These are phyloP conservation scores for Aspergillus funiculosus DNA, from an alignment of 495 filamentous ascomycete genomes.

Conservation along the genomic window DNA sequence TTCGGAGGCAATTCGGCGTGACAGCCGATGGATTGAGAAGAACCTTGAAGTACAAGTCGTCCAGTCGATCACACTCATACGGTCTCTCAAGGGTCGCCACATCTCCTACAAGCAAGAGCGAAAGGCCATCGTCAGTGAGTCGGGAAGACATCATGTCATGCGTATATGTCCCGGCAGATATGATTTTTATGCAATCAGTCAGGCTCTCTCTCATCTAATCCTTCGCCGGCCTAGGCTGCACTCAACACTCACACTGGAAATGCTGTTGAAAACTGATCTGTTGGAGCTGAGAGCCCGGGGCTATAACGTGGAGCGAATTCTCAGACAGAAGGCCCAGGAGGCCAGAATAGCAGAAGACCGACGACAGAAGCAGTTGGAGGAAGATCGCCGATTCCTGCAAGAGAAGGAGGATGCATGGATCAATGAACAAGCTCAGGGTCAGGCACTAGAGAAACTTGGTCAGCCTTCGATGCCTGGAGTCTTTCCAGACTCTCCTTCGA, in stretches of 20 bases:
- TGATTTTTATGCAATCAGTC: constrained; percentile 85
- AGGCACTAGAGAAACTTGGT: constrained; percentile 22
- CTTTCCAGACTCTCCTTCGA: constrained; percentile 58
- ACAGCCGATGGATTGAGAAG: constrained; percentile 82
- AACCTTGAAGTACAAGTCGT: constrained; percentile 75
- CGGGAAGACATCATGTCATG: constrained; percentile 42
- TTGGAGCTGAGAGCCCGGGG: constrained; percentile 71
- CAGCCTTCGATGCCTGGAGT: constrained; percentile 57
- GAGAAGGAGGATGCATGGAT: constrained; percentile 56
- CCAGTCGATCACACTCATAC: constrained; percentile 63
- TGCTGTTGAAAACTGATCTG: constrained; percentile 76
- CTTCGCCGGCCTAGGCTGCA: constrained; percentile 79
- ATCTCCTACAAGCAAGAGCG: constrained; percentile 62
- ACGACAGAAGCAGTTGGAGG: constrained; percentile 68
- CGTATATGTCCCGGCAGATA: constrained; percentile 57
- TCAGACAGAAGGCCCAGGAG: constrained; percentile 77
- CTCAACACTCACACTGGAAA: constrained; percentile 79
- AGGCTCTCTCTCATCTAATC: constrained; percentile 71
- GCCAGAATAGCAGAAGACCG: constrained; percentile 78
- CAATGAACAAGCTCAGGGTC: constrained; percentile 31
- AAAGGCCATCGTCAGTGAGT: constrained; percentile 59
- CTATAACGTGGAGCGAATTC: constrained; percentile 90
- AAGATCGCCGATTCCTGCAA: constrained; percentile 59
- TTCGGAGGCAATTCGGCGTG: constrained; percentile 66
- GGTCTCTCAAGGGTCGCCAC: constrained; percentile 61